A percentile compares a stretch with the other conserved stretches of the same genome.
phyloP scores from a whole-genome alignment of 192 early-diverging fungal genomes.

The Backusella tuberculispora region DNA sequence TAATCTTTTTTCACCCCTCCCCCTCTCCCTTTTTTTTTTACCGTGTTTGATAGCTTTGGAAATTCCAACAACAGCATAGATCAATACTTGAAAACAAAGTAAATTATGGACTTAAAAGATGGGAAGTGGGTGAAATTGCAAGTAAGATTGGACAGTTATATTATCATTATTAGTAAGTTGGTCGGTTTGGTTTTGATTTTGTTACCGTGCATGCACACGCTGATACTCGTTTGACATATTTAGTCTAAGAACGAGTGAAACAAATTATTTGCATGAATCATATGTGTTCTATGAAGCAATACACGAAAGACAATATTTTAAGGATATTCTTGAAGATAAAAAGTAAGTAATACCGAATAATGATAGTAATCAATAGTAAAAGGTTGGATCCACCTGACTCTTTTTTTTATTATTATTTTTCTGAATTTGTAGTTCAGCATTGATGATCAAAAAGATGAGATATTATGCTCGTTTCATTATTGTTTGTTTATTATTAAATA shows the following conservation, averaged over 20 bases:
- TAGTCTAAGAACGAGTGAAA: constrained; percentile 91
- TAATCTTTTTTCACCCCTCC: not conserved
- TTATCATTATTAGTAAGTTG: constrained; percentile 74
- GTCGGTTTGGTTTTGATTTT: not conserved
- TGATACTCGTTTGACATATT: constrained; percentile 34
- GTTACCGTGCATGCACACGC: constrained; percentile 55
- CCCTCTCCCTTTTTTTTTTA: not conserved
- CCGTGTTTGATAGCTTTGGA: constrained; percentile 71
- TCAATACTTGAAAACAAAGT: constrained; percentile 84
- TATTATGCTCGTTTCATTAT: constrained; percentile 99
- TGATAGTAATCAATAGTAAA: too few relatives aligned
- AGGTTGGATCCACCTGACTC: not conserved
- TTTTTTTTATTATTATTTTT: not conserved
- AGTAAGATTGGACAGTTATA: constrained; percentile 96
- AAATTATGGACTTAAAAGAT: constrained; percentile 93
- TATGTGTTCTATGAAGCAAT: constrained; percentile 97
- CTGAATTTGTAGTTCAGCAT: constrained; percentile 63
- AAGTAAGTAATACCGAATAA: constrained; percentile 58
- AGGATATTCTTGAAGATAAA: constrained; percentile 90
- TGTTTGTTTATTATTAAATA: constrained; percentile 88
- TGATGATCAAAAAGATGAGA: constrained; percentile 97
- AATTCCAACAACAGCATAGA: constrained; percentile 91
- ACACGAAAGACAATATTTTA: constrained; percentile 92
- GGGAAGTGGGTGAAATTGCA: constrained; percentile 98
- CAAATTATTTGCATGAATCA: constrained; percentile 94